Base-by-base conservation (phyloP, 805 yeast species). In the Ogataea nakhonphanomensis region DNA sequence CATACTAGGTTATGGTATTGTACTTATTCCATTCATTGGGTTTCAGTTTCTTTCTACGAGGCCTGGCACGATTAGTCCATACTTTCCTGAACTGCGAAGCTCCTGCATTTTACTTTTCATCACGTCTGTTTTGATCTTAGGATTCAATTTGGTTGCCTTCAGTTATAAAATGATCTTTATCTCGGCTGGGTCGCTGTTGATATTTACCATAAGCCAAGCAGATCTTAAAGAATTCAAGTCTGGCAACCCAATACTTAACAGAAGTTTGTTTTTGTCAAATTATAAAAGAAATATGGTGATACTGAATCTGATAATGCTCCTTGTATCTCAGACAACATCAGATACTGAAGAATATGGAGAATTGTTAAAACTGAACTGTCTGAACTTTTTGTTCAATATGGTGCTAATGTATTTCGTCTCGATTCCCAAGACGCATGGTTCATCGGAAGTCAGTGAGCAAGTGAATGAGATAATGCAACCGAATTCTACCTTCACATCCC, bases 121-220 rank as follows among this genome's bases (percentile, higher is more conserved):
- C 4, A 44, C 49, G 8, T n/a, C 44, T 7, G 4, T 50, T 2
- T 14, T 33, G 1, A 27, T 52, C 23, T 34, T 58, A 6, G 25
- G 33, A 2, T 42, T 45, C 17, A 39, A 44, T 7, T 40, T 48
- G 23, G 52, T 48, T 3, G 38, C 41, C 13, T 46, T 54, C 43
- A 60, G 57, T 35, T 46, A 57, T 25, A 58, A 51, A 32, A 52
- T 65, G 64, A 28, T 61, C 20, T 43, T 60, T 22, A 48, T 64
- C 7, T 44, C 61, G 22, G 28, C 58, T 15, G 64, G 67, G 0
- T 62, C 66, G 0, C 26, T 62, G 27, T 4, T 54, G 13, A 52
- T 62, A 4, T 39, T 61, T 14, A 33, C 56, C 3, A 41, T 58
- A 13, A 59, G 64, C 27, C 66, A 62, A 41, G 36, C 59, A 27